phyloP scores from a whole-genome alignment of 495 filamentous ascomycete species.

The Penicillium bovifimosum region DNA sequence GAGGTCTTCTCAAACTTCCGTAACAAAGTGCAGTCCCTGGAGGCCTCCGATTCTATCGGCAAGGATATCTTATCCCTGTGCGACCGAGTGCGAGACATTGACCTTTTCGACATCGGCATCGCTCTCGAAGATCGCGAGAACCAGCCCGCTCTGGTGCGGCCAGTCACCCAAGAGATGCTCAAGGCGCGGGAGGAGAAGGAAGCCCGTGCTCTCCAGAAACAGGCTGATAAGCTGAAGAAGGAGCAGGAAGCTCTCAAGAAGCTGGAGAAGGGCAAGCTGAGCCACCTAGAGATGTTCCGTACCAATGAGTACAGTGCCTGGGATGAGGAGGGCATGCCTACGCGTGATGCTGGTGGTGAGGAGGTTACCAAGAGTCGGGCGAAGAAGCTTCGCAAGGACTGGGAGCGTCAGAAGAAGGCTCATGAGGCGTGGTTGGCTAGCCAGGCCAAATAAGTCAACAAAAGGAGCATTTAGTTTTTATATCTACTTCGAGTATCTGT shows the following conservation, averaged over 20 bases:
- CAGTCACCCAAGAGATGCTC: constrained; percentile 65
- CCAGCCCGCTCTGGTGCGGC: constrained; percentile 73
- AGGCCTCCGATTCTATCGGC: constrained; percentile 38
- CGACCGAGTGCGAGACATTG: constrained; percentile 72
- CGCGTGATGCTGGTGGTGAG: constrained; percentile 64
- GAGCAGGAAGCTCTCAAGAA: constrained; percentile 53
- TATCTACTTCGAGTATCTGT: constrained; percentile 9
- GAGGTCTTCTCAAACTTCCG: constrained; percentile 35
- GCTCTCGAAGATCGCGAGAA: constrained; percentile 82
- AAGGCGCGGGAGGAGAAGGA: constrained; percentile 69
- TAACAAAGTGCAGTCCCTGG: constrained; percentile 37
- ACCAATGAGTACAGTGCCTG: constrained; percentile 71
- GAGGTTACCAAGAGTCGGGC: constrained; percentile 72
- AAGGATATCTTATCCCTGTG: constrained; percentile 66
- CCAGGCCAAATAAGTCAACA: constrained; percentile 23
- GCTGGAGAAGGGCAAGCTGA: constrained; percentile 66
- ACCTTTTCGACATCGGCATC: constrained; percentile 72
- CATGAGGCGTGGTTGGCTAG: constrained; percentile 61
- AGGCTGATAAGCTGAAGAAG: constrained; percentile 51
- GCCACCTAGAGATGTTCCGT: constrained; percentile 65
- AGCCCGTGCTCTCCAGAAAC: constrained; percentile 44
- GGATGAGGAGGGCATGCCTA: constrained; percentile 84
- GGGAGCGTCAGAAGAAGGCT: constrained; percentile 85
- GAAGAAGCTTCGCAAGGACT: constrained; percentile 89
- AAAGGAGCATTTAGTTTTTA: constrained; percentile 6